Base-by-base conservation (phyloP, 768 basidiomycete species). In the Crassisporium funariophilum region DNA sequence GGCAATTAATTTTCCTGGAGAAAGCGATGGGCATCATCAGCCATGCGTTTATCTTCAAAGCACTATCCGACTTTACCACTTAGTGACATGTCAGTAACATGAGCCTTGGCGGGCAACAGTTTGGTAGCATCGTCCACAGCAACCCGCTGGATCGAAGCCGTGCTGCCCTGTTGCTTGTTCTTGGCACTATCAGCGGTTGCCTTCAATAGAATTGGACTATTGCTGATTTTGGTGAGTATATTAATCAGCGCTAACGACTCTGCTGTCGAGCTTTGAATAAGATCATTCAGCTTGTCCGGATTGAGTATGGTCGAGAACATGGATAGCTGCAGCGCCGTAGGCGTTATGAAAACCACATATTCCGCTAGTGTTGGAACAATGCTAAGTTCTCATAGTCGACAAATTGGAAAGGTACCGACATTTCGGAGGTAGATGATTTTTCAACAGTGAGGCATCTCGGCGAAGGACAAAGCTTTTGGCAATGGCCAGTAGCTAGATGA, bases 281-380 rank as follows among this genome's bases (percentile, higher is more conserved):
- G 69, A 39, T 78, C 76, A 49, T 86, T 81, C 20, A 94, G 65
- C 47, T 81, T 81, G 41, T 84, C 81, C 0, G 85, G 83, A 21
- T 82, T 75, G 5, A 99, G 78, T 9, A 98, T 83, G 34, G 76
- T 82, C 8, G 74, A 70, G 58, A 94, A 92, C 57, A 98, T 86
- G 10, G 79, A 72, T 5, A 90, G 65, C 57, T 99, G 95, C 13
- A 97, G 69, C n/a, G 68, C 39, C 0, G 93, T 94, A 0, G 97
- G 95, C 4, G 84, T 84, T 22, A 97, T 76, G 64, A 98, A 98
- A n/a, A 98, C 84, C n/a, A 95, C 88, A 61, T 95, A 98, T 82
- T 99, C 97, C 61, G 90, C 95, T 98, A 53, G 6, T 19, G 44
- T 21, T 38, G 13, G 35, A 10, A 25, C 40, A 7, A 29, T 51